Evolutionary conservation across 2,329 filamentous ascomycete species (phyloP), one percentile per base, ranked within the genome.

Genomic region (Arachnopeziza araneosa): DNA sequence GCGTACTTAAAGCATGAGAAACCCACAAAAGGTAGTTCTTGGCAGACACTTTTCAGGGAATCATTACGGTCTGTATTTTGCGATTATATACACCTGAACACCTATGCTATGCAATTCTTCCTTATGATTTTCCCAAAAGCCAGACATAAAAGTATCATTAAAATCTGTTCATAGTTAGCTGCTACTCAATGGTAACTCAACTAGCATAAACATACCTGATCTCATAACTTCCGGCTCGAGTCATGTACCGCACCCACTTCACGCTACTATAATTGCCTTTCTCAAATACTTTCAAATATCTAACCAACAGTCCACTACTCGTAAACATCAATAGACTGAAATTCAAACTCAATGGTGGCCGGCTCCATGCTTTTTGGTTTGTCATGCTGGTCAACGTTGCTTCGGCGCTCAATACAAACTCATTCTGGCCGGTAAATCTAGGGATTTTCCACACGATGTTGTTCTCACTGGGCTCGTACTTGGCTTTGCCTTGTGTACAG

Each of bases 201-300:
- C 12, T 21, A 51, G 52, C 17, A n/a, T 22, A 44, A 57, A 67
- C 65, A 63, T 66, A 96, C 88, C 92, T 83, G 73, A 99, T 96
- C 78, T 99, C 95, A 75, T 99, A 99, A 75, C 92, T 97, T 26
- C 95, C 95, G 19, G 93, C 95, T 67, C 93, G 86, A 21, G 95
- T 99, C 95, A 99, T 98, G 76, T 99, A 99, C 69, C 95, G 82
- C 69, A 99, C 95, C 95, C 95, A 99, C 76, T 99, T 99, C 54
- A 99, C 95, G 72, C 92, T 96, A 64, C 90, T 96, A 75, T 99
- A 99, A 76, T 98, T 98, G 76, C 85, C 95, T 86, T 99, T 99
- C 79, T 99, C 95, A 78, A 99, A 99, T 1, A 99, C 95, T 78
- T 99, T 99, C 60, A 99, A 77, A 75, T 99, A 99, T 55, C 96